phyloP scores from a whole-genome alignment of 2,329 filamentous ascomycete species.

The Aotearoamyces nothofagi region DNA sequence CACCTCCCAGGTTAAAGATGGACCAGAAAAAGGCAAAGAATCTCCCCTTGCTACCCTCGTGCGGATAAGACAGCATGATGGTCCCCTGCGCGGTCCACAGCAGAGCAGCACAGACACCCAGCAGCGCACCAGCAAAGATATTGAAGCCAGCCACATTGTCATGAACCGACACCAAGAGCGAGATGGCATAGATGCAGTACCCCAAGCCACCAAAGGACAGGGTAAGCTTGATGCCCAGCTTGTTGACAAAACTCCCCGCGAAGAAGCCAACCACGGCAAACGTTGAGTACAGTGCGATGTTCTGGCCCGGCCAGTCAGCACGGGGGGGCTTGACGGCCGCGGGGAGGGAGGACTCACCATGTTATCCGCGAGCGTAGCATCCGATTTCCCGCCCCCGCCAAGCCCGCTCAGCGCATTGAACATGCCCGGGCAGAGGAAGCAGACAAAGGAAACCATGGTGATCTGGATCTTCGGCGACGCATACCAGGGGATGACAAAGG shows the following conservation, averaged over 20 bases:
- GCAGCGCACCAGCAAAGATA: conserved; percentile 59
- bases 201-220: conserved; percentile 58
- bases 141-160: conserved; percentile 36
- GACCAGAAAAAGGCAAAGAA: conserved; percentile 89
- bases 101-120: conserved; percentile 63
- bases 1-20: conserved; percentile 81
- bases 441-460: conserved; percentile 54
- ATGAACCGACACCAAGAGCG: conserved; percentile 34
- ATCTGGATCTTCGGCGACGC: conserved; percentile 62
- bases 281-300: conserved; percentile 28
- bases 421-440: conserved; percentile 60
- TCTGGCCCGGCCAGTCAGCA: no score
- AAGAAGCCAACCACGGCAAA: conserved; percentile 46
- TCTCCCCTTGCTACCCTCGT: conserved; percentile 64
- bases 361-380: background rate
- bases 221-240: conserved; percentile 50
- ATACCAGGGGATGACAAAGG: conserved; percentile 45
- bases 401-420: conserved; percentile 30
- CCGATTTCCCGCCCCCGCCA: background rate
- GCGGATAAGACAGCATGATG: conserved; percentile 79
- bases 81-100: conserved; percentile 70
- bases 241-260: conserved; percentile 62
- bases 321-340: no score
- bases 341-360: background rate
- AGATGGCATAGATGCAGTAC: conserved; percentile 57